phyloP scores from a whole-genome alignment of 2,329 filamentous ascomycete species.

The Fusarium sp. region DNA sequence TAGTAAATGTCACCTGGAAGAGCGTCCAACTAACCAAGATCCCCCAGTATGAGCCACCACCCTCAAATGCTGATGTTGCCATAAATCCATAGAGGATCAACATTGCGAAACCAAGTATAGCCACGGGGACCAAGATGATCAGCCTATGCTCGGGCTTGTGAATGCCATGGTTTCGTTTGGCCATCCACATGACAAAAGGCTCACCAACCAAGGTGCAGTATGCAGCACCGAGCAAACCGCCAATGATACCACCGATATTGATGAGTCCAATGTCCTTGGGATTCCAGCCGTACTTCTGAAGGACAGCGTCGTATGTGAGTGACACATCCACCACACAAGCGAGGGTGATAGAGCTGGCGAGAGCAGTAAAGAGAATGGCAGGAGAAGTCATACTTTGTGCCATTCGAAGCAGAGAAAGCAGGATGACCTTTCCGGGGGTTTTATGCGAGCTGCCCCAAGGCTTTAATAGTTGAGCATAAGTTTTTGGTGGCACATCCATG shows the following conservation, averaged over 20 bases:
- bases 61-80: neutral
- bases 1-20: neutral
- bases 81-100: neutral
- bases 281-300: neutral
- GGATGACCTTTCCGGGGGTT: neutral
- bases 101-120: neutral
- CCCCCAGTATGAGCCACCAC: neutral
- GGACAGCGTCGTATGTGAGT: neutral
- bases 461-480: neutral
- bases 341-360: neutral
- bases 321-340: neutral
- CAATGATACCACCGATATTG: neutral
- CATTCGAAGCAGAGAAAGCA: neutral
- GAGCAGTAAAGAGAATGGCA: neutral
- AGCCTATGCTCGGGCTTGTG: neutral
- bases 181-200: neutral
- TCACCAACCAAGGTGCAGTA: neutral
- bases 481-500: rapidly evolving
- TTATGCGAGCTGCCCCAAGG: neutral
- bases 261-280: neutral
- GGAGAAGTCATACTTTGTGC: neutral
- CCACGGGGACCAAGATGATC: neutral
- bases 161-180: neutral
- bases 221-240: neutral
- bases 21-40: neutral